Conservation (phyloP, 176 grass and related monocot genomes). For the maize (Zea mays) region DNA sequence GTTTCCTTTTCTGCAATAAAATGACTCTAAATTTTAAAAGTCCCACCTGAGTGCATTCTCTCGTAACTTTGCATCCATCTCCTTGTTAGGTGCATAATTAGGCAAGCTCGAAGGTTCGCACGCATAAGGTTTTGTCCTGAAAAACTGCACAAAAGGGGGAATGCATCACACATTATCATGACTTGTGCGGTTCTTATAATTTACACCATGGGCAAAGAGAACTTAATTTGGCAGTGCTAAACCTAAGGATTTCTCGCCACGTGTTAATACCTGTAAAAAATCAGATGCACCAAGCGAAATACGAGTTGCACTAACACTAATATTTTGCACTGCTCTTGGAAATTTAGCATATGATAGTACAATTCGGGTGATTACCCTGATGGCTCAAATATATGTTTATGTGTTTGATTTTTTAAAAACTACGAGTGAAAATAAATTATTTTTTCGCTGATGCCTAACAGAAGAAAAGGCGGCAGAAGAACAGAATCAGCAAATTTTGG, state of each 20-base stretch:
- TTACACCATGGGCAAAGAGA: neutral
- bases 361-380: neutral
- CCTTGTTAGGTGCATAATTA: constrained; percentile 76
- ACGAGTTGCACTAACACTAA: constrained; percentile 6
- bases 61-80: constrained; percentile 71
- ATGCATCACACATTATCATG: neutral
- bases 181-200: neutral
- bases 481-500: neutral
- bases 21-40: constrained; percentile 12
- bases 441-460: neutral
- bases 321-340: constrained; percentile 10
- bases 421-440: constrained; percentile 14
- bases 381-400: neutral
- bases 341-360: neutral
- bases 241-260: neutral
- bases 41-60: constrained; percentile 56
- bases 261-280: neutral
- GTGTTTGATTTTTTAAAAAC: neutral
- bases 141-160: constrained; percentile 52
- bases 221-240: neutral
- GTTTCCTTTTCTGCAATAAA: neutral
- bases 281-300: neutral
- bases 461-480: constrained; percentile 19
- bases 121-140: constrained; percentile 68
- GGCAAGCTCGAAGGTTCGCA: constrained; percentile 71